Conservation (phyloP, 306 rosid species). For the Adenanthera pavonina region DNA sequence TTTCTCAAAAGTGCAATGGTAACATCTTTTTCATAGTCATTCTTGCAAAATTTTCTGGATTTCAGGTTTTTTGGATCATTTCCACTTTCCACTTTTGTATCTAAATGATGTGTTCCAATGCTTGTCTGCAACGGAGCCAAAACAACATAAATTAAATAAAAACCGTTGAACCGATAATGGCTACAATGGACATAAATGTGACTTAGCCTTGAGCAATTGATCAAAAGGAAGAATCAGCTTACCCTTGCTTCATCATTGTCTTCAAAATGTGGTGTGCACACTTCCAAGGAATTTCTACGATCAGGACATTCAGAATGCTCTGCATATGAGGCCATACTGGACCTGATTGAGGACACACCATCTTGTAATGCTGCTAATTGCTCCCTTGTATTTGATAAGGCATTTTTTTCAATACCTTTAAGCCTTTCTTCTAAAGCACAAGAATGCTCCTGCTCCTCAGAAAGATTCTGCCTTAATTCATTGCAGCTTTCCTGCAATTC, state of each 20-base stretch:
- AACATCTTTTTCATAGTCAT: constrained; percentile 56
- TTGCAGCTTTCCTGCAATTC: constrained; percentile 58
- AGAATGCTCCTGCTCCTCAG: constrained; percentile 64
- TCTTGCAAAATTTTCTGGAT: constrained; percentile 43
- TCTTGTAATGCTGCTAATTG: constrained; percentile 71
- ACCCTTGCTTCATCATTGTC: constrained; percentile 63
- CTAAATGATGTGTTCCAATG: constrained; percentile 43
- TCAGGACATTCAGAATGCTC: constrained; percentile 53
- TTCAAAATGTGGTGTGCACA: constrained; percentile 38
- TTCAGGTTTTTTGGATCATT: constrained; percentile 36
- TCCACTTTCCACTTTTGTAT: constrained; percentile 35
- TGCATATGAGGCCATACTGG: constrained; percentile 67
- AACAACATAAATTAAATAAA: constrained; percentile 46
- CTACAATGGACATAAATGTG: constrained; percentile 47
- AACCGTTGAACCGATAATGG: constrained; percentile 38
- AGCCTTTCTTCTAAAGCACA: constrained; percentile 61
- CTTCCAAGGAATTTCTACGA: constrained; percentile 47
- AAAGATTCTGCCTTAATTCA: constrained; percentile 58
- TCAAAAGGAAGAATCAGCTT: constrained; percentile 58
- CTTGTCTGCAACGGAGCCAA: constrained; percentile 73
- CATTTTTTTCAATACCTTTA: constrained; percentile 60
- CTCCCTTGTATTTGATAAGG: constrained; percentile 70
- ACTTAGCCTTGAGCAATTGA: constrained; percentile 42
- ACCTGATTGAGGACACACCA: constrained; percentile 74
- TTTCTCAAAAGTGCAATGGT: constrained; percentile 76